phyloP scores from a whole-genome alignment of 345 rosid species.

The Arabidopsis thaliana region DNA sequence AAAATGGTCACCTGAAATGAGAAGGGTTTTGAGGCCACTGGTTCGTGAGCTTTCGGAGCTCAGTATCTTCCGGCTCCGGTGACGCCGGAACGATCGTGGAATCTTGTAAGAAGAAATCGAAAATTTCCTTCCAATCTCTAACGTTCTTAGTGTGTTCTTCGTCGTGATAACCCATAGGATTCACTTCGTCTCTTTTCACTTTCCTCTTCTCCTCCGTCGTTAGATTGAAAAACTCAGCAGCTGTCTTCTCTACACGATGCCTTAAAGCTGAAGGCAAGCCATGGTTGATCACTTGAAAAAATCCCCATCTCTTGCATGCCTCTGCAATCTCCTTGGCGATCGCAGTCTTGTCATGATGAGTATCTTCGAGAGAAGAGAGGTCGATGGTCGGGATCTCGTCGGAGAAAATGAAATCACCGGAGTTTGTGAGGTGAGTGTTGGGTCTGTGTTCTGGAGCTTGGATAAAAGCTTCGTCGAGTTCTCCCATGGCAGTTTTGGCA shows the following conservation, averaged over 20 bases:
- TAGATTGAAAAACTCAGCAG: constrained; percentile 60
- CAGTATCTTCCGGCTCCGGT: constrained; percentile 53
- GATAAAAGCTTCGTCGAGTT: constrained; percentile 59
- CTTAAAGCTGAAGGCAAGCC: constrained; percentile 65
- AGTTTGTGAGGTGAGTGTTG: constrained; percentile 27
- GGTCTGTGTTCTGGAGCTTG: constrained; percentile 65
- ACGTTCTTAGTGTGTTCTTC: constrained; percentile 89
- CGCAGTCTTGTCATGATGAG: constrained; percentile 10
- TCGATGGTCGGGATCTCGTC: constrained; percentile 70
- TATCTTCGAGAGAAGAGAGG: constrained; percentile 48
- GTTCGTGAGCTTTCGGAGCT: constrained; percentile 55
- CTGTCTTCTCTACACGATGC: constrained; percentile 45
- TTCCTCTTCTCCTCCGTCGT: constrained; percentile 64
- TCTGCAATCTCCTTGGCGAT: constrained; percentile 54
- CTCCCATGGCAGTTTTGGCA: constrained; percentile 50
- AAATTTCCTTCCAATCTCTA: constrained; percentile 91
- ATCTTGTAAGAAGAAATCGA: constrained; percentile 67
- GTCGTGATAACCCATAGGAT: constrained; percentile 77
- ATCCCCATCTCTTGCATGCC: constrained; percentile 87
- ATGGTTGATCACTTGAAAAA: constrained; percentile 86
- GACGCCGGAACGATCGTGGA: constrained; percentile 70
- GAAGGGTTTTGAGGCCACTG: constrained; percentile 79
- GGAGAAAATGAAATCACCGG: constrained; percentile 18
- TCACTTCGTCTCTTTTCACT: constrained; percentile 68
- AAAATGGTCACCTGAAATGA: constrained; percentile 59